A percentile compares a stretch with the other conserved stretches of the same genome.
Conservation (phyloP, 2,329 filamentous ascomycete species). For the Calonectria honghensis region DNA sequence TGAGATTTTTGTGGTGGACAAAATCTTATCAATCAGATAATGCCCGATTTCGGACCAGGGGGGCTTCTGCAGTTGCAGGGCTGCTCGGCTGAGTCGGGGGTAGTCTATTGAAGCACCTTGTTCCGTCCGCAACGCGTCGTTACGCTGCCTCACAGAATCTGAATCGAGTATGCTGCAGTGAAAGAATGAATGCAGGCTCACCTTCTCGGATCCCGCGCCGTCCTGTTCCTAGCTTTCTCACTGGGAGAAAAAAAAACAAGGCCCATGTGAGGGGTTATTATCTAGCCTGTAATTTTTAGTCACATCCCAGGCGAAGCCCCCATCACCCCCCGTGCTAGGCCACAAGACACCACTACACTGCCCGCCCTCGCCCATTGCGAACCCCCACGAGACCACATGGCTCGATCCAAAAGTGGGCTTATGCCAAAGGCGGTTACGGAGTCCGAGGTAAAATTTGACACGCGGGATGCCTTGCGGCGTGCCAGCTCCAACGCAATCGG, state of each 20-base stretch:
- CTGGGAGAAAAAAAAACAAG: background rate
- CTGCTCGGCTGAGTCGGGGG: background rate
- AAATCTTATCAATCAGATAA: conserved; percentile 54
- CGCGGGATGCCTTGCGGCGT: conserved; percentile 22
- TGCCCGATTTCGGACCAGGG: conserved; percentile 39
- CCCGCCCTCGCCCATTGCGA: conserved; percentile 9
- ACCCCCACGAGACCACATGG: conserved; percentile 26
- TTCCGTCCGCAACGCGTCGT: background rate
- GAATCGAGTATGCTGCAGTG: background rate
- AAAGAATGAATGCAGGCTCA: background rate
- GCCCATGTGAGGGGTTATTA: conserved; percentile 26
- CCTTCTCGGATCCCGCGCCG: background rate
- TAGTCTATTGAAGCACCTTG: conserved; percentile 10
- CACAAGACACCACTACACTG: background rate
- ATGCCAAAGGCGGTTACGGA: conserved; percentile 28
- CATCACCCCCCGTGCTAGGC: background rate
- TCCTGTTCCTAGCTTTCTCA: background rate
- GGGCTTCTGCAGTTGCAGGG: conserved; percentile 19
- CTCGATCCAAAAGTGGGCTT: background rate
- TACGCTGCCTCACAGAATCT: background rate
- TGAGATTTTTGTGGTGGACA: conserved; percentile 2
- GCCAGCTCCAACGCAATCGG: conserved; percentile 22
- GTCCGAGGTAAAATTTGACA: conserved; percentile 33
- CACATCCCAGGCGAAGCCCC: background rate
- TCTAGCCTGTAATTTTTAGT: conserved; percentile 9